Conservation (phyloP, 1,139 yeast genomes). For the Magnusiomyces sp. region DNA sequence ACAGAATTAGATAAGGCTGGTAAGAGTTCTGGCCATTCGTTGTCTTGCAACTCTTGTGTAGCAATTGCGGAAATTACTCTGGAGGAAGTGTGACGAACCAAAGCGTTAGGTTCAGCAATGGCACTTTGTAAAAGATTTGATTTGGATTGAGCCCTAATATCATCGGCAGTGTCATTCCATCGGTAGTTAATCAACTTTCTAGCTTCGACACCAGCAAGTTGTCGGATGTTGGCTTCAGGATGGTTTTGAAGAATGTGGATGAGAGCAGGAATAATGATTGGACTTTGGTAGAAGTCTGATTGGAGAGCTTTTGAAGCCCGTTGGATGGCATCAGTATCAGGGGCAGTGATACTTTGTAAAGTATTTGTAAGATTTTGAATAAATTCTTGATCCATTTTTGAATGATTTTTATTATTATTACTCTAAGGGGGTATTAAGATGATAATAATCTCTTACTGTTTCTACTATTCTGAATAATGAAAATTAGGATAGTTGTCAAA, state of each 20-base stretch:
- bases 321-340: conserved; percentile 70
- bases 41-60: conserved; percentile 56
- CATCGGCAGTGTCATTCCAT: conserved; percentile 48
- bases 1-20: conserved; percentile 66
- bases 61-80: conserved; percentile 86
- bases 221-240: conserved; percentile 52
- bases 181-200: conserved; percentile 67
- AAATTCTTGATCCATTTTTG: conserved; percentile 62
- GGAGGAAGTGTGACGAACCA: conserved; percentile 81
- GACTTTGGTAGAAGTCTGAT: conserved; percentile 64
- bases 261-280: conserved; percentile 70
- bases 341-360: conserved; percentile 64
- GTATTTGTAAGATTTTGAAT: conserved; percentile 67
- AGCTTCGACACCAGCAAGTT: conserved; percentile 92
- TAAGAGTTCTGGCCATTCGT: conserved; percentile 71
- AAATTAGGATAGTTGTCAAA: too few relatives aligned
- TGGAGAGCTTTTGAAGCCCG: conserved; percentile 71
- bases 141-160: conserved; percentile 53
- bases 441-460: too few relatives aligned
- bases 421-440: too few relatives aligned
- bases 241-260: conserved; percentile 70
- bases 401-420: too few relatives aligned
- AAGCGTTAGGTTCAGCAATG: conserved; percentile 53
- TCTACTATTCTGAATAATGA: too few relatives aligned
- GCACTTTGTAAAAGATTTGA: conserved; percentile 60